Percentiles rank a stretch among this genome's conserved stretches.
phyloP scores from a whole-genome alignment of 257 asterid genomes.

The Jacaranda mimosifolia region DNA sequence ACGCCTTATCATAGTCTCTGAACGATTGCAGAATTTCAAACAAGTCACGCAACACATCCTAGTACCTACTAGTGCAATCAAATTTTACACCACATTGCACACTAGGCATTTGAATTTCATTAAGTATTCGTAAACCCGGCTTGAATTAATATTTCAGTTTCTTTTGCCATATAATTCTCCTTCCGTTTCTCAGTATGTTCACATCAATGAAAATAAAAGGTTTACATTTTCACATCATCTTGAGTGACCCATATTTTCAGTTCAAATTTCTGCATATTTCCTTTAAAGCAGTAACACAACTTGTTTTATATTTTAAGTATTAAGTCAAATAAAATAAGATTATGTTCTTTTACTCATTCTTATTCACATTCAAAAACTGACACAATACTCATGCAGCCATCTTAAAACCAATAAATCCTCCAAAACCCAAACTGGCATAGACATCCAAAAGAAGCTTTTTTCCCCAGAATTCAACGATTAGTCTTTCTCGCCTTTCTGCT shows the following conservation, averaged over 20 bases:
- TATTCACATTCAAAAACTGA: background rate
- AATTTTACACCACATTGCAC: background rate
- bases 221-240: background rate
- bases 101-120: background rate
- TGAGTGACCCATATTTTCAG: background rate
- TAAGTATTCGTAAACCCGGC: constrained; percentile 4
- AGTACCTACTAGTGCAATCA: constrained; percentile 10
- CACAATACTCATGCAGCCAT: background rate
- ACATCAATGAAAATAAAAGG: constrained; percentile 7
- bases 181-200: background rate
- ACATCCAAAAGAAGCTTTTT: background rate
- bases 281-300: constrained; percentile 4
- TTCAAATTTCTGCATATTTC: constrained; percentile 9
- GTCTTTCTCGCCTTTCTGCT: too few relatives aligned
- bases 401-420: constrained; percentile 17
- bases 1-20: background rate
- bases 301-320: background rate
- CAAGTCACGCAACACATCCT: background rate
- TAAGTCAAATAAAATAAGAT: background rate
- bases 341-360: constrained; percentile 14
- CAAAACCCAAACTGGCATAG: constrained; percentile 17
- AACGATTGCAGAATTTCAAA: background rate
- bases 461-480: background rate
- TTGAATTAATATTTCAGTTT: background rate
- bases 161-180: background rate